These are phyloP conservation scores for Backusella psychrophila DNA, from an alignment of 192 early-diverging fungal genomes.

Conservation along the genomic window DNA sequence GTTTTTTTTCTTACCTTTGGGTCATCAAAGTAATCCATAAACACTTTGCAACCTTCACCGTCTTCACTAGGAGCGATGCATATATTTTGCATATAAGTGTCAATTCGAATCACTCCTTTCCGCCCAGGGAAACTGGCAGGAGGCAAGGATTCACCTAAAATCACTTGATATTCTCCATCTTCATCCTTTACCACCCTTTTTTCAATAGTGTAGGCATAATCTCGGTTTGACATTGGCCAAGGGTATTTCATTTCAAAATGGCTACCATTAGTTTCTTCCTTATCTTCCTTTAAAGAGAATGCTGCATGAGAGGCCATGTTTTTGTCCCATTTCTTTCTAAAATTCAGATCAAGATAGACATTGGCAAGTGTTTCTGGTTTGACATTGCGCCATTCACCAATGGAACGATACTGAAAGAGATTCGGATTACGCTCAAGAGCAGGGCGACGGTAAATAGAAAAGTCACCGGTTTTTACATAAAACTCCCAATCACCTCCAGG, in stretches of 20 bases:
- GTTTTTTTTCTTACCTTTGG: slow-evolving; percentile 39
- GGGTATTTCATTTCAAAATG: slow-evolving; percentile 36
- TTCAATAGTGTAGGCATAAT: slow-evolving; percentile 48
- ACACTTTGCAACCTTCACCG: slow-evolving; percentile 44
- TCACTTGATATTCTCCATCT: slow-evolving; percentile 16
- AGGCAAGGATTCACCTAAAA: slow-evolving; percentile 30
- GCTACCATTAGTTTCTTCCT: not conserved
- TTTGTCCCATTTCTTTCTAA: slow-evolving; percentile 53
- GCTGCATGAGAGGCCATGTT: slow-evolving; percentile 46
- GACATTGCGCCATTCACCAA: slow-evolving; percentile 45
- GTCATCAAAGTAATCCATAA: slow-evolving; percentile 53
- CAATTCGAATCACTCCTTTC: slow-evolving; percentile 46
- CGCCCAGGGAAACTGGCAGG: slow-evolving; percentile 28
- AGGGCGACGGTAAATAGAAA: slow-evolving; percentile 39
- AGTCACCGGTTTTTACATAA: slow-evolving; percentile 39
- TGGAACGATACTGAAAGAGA: slow-evolving; percentile 48
- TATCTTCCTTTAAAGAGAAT: slow-evolving; percentile 46
- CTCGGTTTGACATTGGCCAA: slow-evolving; percentile 47
- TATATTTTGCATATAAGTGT: slow-evolving; percentile 49
- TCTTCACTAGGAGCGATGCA: slow-evolving; percentile 40
- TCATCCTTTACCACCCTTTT: not conserved
- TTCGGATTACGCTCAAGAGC: slow-evolving; percentile 32
- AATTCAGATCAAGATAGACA: slow-evolving; percentile 51
- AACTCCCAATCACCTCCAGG: slow-evolving; percentile 34
- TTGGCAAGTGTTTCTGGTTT: slow-evolving; percentile 39